Evolutionary conservation across 108 stramenopile species (phyloP), one percentile per base, ranked within the genome.

Genomic region (Skeletonema marinoi): DNA sequence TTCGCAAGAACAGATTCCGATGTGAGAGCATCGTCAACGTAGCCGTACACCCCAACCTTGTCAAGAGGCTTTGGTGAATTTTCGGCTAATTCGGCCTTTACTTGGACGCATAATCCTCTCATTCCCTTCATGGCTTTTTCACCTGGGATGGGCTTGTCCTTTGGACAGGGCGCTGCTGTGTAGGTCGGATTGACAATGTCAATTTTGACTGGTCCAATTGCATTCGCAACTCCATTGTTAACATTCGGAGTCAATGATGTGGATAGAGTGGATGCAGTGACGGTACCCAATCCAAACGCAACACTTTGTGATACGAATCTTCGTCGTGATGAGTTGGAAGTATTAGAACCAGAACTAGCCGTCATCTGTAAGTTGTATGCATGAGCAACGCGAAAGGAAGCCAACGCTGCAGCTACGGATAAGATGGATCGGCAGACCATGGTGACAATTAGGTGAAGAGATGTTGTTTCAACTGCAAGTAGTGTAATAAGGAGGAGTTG

Each of bases 121-220:
- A 97, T 93, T 10, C 97, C 97, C 80, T 95, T 93, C 91, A 96
- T 96, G 25, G 97, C 97, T 82, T 95, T 95, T 77, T 97, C 92
- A 61, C 97, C 97, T 2, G 97, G 97, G 60, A 97, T 95, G 41
- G 96, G 97, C 38, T 85, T 92, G 60, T 87, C 82, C 44, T 78
- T 86, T 11, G 97, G 97, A 78, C 97, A 97, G 12, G 87, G 84
- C 29, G 72, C 74, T 35, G 95, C 91, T 4, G 74, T 73, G 75
- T 97, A 97, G 19, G 73, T 74, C 6, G 88, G 88, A 50, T 94
- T 87, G 10, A 77, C 33, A 38, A 97, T 82, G 21, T 86, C 69
- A 32, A 97, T 89, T 71, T 94, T 95, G 41, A 96, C 84, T 0
- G 97, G 97, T 25, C 97, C 97, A 14, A 97, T 82, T 14, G 96